These are phyloP conservation scores for Ceratobasidium sp. DNA, from an alignment of 1,284 basidiomycete genomes.

Conservation along the genomic window DNA sequence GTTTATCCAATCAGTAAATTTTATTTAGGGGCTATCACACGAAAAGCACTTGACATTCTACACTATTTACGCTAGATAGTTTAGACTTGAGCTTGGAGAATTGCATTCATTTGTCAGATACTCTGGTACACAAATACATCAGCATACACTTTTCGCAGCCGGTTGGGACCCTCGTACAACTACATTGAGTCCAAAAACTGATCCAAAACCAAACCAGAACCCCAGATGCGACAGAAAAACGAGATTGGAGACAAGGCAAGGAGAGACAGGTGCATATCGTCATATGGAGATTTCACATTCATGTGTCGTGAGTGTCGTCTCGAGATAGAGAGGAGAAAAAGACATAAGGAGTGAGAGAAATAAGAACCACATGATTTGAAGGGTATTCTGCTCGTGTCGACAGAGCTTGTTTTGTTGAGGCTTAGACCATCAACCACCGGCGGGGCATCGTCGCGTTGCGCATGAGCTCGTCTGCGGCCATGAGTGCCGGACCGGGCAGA, in stretches of 20 bases:
- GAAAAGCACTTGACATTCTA: no score
- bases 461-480: slow-evolving; percentile 41
- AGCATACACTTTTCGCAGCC: slow-evolving; percentile 19
- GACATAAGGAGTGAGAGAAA: neutral
- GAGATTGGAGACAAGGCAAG: neutral
- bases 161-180: slow-evolving; percentile 31
- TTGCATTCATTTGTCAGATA: slow-evolving; percentile 26
- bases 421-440: slow-evolving; percentile 36
- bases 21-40: no score
- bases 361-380: slow-evolving; percentile 13
- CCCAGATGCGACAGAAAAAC: slow-evolving; percentile 3
- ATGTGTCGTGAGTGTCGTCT: slow-evolving; percentile 28
- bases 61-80: no score
- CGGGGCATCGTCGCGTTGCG: slow-evolving; percentile 38
- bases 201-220: slow-evolving; percentile 16
- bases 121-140: slow-evolving; percentile 32
- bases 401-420: neutral
- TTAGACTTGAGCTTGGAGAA: neutral
- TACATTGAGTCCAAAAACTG: slow-evolving; percentile 32
- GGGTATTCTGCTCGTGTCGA: neutral
- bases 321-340: neutral
- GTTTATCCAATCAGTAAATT: neutral
- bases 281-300: slow-evolving; percentile 13
- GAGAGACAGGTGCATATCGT: slow-evolving; percentile 18
- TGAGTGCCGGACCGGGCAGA: slow-evolving; percentile 40